Percentiles rank a stretch among this genome's conserved stretches.
phyloP scores from a whole-genome alignment of 805 yeast genomes.

The Ogataea siamensis region DNA sequence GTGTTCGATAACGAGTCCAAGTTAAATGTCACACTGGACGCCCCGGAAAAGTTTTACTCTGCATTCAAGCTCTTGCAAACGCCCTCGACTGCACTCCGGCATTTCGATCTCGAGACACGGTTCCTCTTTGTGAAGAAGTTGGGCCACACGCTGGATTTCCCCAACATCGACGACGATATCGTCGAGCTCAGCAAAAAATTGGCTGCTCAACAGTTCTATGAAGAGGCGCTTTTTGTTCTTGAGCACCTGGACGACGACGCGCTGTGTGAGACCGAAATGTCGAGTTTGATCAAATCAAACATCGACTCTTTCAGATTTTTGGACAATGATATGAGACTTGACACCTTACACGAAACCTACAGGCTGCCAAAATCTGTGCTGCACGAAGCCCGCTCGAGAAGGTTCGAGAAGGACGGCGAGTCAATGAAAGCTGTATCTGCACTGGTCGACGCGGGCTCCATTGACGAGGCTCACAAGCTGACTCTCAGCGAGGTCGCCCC shows the following conservation, averaged over 20 bases:
- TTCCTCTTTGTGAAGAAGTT: constrained; percentile 27
- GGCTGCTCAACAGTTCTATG: constrained; percentile 44
- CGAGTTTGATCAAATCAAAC: constrained; percentile 35
- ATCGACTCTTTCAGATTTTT: constrained; percentile 33
- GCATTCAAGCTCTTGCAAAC: constrained; percentile 16
- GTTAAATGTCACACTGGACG: constrained; percentile 10
- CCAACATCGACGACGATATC: constrained; percentile 21
- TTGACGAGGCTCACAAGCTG: constrained; percentile 61
- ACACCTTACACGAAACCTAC: constrained; percentile 38
- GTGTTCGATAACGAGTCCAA: constrained; percentile 18
- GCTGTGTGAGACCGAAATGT: constrained; percentile 41
- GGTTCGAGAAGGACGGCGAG: constrained; percentile 48
- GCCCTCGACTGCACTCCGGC: constrained; percentile 12
- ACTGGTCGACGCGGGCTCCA: constrained; percentile 57
- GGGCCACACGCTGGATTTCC: constrained; percentile 22
- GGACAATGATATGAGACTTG: constrained; percentile 30
- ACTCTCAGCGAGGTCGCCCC: constrained; percentile 70
- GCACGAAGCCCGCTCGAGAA: constrained; percentile 59
- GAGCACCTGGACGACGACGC: constrained; percentile 53
- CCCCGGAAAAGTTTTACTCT: constrained; percentile 16
- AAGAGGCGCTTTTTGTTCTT: constrained; percentile 62
- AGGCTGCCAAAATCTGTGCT: constrained; percentile 48
- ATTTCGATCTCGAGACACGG: constrained; percentile 24
- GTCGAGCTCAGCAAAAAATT: constrained; percentile 50
- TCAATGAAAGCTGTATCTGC: constrained; percentile 59